Evolutionary conservation across 805 yeast genomes (phyloP).

Genomic region (Metschnikowia peoriensis): DNA sequence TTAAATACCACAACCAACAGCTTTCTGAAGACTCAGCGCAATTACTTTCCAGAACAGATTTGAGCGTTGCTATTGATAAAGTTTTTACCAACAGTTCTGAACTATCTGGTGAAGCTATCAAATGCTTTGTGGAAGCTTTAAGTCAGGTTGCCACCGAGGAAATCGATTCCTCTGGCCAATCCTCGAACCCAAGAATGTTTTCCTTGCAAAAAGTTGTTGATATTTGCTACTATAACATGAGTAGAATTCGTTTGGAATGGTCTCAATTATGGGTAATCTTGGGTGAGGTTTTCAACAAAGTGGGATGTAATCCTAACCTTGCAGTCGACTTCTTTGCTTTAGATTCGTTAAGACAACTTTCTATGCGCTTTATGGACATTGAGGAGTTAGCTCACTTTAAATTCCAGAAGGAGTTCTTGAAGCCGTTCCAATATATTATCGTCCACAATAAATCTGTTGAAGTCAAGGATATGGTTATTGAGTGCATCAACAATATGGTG

Average conservation of each 20-base stretch:
- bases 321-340: slow-evolving; percentile 86
- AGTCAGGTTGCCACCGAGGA: slow-evolving; percentile 88
- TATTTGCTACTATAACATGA: slow-evolving; percentile 96
- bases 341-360: slow-evolving; percentile 89
- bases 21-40: slow-evolving; percentile 57
- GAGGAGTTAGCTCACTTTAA: slow-evolving; percentile 95
- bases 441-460: slow-evolving; percentile 62
- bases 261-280: slow-evolving; percentile 90
- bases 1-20: slow-evolving; percentile 69
- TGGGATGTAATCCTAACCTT: slow-evolving; percentile 75
- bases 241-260: slow-evolving; percentile 95
- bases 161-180: slow-evolving; percentile 80
- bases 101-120: slow-evolving; percentile 79
- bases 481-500: slow-evolving; percentile 84
- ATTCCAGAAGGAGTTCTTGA: slow-evolving; percentile 89
- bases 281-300: slow-evolving; percentile 84
- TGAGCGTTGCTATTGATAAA: slow-evolving; percentile 80
- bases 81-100: slow-evolving; percentile 80
- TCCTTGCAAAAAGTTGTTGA: slow-evolving; percentile 95
- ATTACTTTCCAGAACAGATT: slow-evolving; percentile 59
- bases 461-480: slow-evolving; percentile 85
- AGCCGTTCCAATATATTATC: slow-evolving; percentile 83
- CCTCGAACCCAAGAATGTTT: slow-evolving; percentile 83
- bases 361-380: slow-evolving; percentile 87
- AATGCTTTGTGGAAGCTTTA: slow-evolving; percentile 82